These are phyloP conservation scores for Massarina eburnea DNA, from an alignment of 2,329 filamentous ascomycete genomes.

Conservation along the genomic window DNA sequence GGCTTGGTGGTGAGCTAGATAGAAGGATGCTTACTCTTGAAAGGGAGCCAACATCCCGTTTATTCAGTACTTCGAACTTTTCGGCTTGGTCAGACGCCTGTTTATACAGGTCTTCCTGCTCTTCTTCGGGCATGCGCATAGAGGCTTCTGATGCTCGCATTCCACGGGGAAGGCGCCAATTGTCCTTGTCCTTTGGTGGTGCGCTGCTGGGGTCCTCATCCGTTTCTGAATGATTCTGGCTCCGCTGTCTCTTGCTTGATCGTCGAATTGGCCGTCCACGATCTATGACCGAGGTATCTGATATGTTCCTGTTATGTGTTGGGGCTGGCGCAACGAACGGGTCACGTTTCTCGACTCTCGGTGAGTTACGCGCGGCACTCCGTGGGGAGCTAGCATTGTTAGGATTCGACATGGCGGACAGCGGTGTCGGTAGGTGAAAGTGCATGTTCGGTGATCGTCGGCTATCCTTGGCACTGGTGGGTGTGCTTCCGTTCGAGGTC, in stretches of 20 bases:
- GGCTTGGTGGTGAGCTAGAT: background rate
- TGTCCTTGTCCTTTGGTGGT: constrained; percentile 21
- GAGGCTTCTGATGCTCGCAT: constrained; percentile 41
- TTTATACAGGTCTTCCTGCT: constrained; percentile 41
- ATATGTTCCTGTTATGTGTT: constrained; percentile 39
- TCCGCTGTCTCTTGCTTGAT: constrained; percentile 34
- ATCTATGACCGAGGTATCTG: constrained; percentile 43
- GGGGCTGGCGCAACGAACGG: constrained; percentile 21
- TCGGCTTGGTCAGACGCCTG: constrained; percentile 44
- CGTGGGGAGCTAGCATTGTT: constrained; percentile 35
- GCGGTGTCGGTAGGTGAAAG: constrained; percentile 29
- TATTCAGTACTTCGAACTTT: constrained; percentile 45
- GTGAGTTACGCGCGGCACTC: constrained; percentile 30
- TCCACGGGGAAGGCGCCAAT: constrained; percentile 41
- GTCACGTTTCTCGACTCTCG: constrained; percentile 35
- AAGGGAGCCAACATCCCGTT: constrained; percentile 50
- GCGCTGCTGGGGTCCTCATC: constrained; percentile 24
- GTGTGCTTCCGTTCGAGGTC: constrained; percentile 26
- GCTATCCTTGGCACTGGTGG: constrained; percentile 29
- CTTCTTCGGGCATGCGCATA: constrained; percentile 33
- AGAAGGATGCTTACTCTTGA: constrained; percentile 56
- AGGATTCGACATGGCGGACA: constrained; percentile 35
- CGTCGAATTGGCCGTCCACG: constrained; percentile 39
- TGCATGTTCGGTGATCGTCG: constrained; percentile 36
- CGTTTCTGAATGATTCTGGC: constrained; percentile 38